Percentiles rank a stretch among this genome's conserved stretches.
Conservation (phyloP, 2,329 filamentous ascomycete genomes). For the Mariannaea elegans region DNA sequence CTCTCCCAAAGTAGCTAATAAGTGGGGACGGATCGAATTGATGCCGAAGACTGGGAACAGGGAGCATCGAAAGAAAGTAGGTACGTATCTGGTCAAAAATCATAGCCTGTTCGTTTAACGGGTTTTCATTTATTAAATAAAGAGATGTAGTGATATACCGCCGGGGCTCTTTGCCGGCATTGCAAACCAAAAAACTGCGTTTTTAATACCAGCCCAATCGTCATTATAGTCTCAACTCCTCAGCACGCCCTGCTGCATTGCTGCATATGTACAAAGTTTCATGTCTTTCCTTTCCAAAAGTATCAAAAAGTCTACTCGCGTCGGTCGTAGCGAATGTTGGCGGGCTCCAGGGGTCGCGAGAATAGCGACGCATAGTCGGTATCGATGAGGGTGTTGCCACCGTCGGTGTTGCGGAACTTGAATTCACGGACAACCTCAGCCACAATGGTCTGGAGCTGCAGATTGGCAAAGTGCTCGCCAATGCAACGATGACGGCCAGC, state of each 20-base stretch:
- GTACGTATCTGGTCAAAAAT: too few relatives aligned
- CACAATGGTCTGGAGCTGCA: constrained; percentile 88
- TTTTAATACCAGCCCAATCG: constrained; percentile 36
- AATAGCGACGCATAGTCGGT: constrained; percentile 78
- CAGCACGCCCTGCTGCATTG: constrained; percentile 35
- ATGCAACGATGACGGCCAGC: constrained; percentile 94
- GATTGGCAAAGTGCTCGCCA: constrained; percentile 94
- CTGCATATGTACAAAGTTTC: constrained; percentile 40
- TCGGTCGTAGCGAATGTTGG: constrained; percentile 79
- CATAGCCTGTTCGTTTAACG: constrained; percentile 23
- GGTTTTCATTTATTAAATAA: constrained; percentile 37
- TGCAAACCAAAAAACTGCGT: constrained; percentile 29
- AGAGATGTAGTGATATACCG: constrained; percentile 33
- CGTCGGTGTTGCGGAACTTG: constrained; percentile 80
- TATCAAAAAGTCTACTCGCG: constrained; percentile 53
- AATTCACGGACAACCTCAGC: constrained; percentile 80
- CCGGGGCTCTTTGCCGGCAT: constrained; percentile 32
- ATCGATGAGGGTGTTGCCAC: constrained; percentile 72
- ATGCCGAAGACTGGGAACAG: background rate
- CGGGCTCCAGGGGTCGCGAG: constrained; percentile 76
- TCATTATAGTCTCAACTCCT: constrained; percentile 41
- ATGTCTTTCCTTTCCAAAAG: constrained; percentile 24
- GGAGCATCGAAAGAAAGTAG: too few relatives aligned
- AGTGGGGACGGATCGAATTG: constrained; percentile 12
- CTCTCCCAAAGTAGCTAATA: background rate